A percentile compares a stretch with the other conserved stretches of the same genome.
phyloP scores from a whole-genome alignment of 306 rosid species.

The Sechiopsis laciniata region DNA sequence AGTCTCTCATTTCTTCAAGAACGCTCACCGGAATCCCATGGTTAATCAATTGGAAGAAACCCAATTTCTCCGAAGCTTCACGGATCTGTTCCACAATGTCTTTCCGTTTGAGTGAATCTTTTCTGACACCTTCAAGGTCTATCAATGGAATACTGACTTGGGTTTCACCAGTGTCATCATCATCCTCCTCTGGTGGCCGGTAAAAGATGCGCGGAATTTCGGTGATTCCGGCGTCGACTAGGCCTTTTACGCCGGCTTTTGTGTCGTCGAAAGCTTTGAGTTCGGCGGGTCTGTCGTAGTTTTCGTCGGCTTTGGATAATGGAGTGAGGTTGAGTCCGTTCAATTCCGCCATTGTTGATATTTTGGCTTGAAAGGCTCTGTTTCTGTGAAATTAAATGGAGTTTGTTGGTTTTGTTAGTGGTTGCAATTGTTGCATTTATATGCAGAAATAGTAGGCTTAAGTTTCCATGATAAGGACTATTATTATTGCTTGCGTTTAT shows the following conservation, averaged over 20 bases:
- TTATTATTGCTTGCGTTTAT: too few relatives aligned
- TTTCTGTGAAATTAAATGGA: neutral
- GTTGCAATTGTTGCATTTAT: neutral
- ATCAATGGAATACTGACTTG: conserved; percentile 30
- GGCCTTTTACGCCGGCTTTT: conserved; percentile 41
- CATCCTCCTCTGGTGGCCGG: neutral
- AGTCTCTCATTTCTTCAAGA: conserved; percentile 31
- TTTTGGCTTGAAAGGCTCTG: neutral
- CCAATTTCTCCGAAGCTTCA: conserved; percentile 25
- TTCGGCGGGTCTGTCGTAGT: conserved; percentile 20
- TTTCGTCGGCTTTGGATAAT: neutral
- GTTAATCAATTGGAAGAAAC: conserved; percentile 29
- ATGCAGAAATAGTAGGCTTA: neutral
- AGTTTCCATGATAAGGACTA: neutral
- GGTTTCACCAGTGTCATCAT: neutral
- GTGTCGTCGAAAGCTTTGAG: conserved; percentile 36
- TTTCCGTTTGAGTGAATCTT: conserved; percentile 18
- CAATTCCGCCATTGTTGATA: neutral
- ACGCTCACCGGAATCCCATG: conserved; percentile 33
- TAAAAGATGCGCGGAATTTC: conserved; percentile 37
- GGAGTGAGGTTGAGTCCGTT: conserved; percentile 9
- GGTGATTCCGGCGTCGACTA: conserved; percentile 27
- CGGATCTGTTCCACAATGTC: conserved; percentile 22
- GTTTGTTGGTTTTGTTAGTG: neutral
- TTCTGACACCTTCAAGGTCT: conserved; percentile 28